Percentiles rank a stretch among this genome's conserved stretches.
These are phyloP conservation scores for Colletotrichum sp. DNA, from an alignment of 2,329 filamentous ascomycete species.

Conservation along the genomic window DNA sequence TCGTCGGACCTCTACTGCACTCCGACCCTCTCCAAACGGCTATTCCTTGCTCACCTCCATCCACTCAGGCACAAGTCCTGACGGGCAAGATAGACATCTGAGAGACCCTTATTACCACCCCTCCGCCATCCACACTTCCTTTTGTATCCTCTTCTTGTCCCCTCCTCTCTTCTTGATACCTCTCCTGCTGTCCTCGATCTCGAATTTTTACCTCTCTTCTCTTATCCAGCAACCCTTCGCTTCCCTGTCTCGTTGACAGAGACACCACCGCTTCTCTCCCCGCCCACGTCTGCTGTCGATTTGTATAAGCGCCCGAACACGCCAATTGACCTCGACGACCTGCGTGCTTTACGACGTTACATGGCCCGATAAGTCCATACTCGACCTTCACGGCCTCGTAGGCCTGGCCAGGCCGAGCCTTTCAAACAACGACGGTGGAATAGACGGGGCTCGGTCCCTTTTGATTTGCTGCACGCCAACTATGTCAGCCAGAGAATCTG, in stretches of 20 bases:
- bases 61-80: not conserved
- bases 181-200: not conserved
- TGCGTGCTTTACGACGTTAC: not conserved
- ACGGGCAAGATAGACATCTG: not conserved
- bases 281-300: not conserved
- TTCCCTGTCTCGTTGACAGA: slow-evolving; percentile 14
- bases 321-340: slow-evolving; percentile 4
- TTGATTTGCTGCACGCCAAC: not conserved
- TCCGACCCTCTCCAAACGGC: slow-evolving; percentile 2
- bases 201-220: not conserved
- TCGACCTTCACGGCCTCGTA: slow-evolving; percentile 21
- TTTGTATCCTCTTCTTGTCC: not conserved
- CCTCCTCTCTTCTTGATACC: not conserved
- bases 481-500: slow-evolving; percentile 16
- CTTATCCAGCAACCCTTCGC: not conserved
- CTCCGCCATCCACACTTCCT: slow-evolving; percentile 11
- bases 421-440: slow-evolving; percentile 2
- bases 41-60: slow-evolving; percentile 10
- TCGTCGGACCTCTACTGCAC: slow-evolving; percentile 8
- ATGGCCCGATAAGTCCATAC: slow-evolving; percentile 21
- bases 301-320: not conserved
- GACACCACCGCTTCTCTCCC: not conserved
- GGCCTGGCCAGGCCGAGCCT: slow-evolving; percentile 12
- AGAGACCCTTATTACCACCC: slow-evolving; percentile 9
- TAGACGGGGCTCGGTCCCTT: slow-evolving; percentile 2